Conservation (phyloP, 495 filamentous ascomycete genomes). For the Tuber calosporum region DNA sequence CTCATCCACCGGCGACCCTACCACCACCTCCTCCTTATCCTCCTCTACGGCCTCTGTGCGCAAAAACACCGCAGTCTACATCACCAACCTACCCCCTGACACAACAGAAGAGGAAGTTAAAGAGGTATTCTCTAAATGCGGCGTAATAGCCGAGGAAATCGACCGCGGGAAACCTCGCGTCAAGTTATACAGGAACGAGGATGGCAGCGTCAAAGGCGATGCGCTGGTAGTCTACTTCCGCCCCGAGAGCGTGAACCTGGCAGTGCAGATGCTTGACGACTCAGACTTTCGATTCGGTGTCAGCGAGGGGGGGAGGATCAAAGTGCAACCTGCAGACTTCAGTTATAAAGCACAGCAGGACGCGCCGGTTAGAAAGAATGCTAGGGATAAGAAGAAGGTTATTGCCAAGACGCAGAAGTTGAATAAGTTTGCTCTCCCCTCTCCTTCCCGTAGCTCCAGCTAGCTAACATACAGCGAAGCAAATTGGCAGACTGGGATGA, state of each 20-base stretch:
- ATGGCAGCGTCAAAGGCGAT: slow-evolving; percentile 85
- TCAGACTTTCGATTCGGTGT: slow-evolving; percentile 67
- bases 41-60: slow-evolving; percentile 38
- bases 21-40: neutral
- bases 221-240: slow-evolving; percentile 90
- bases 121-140: slow-evolving; percentile 76
- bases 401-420: slow-evolving; percentile 81
- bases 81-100: slow-evolving; percentile 76
- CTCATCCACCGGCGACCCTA: neutral
- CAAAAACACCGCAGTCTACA: slow-evolving; percentile 83
- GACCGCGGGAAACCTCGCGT: slow-evolving; percentile 78
- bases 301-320: slow-evolving; percentile 58
- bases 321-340: slow-evolving; percentile 73
- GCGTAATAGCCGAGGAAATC: slow-evolving; percentile 89
- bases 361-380: slow-evolving; percentile 50
- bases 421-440: slow-evolving; percentile 49
- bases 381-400: slow-evolving; percentile 73
- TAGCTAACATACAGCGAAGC: slow-evolving; percentile 44
- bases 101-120: slow-evolving; percentile 70
- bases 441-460: neutral
- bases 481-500: slow-evolving; percentile 93
- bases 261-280: slow-evolving; percentile 87
- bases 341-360: slow-evolving; percentile 70
- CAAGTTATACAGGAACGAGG: slow-evolving; percentile 81
- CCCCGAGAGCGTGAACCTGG: slow-evolving; percentile 78